Conservation (phyloP, 1,284 basidiomycete species). For the Cryptococcus maquisensis region DNA sequence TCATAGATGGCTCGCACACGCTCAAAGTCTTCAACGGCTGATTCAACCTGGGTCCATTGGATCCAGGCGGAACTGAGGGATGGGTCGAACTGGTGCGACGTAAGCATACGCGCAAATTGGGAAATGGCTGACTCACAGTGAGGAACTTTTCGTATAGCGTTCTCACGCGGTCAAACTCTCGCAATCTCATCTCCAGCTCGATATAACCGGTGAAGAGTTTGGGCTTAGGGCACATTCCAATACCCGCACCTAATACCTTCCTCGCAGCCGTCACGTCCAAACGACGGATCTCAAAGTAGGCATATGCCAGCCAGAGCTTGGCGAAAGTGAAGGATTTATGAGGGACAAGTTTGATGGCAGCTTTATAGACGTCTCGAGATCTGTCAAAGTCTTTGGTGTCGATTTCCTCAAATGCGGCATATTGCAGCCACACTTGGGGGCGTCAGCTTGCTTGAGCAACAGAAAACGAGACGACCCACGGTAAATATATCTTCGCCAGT, state of each 20-base stretch:
- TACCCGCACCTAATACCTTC: conserved; percentile 82
- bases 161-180: conserved; percentile 90
- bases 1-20: conserved; percentile 95
- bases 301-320: conserved; percentile 77
- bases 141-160: conserved; percentile 92
- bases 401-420: conserved; percentile 95
- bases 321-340: conserved; percentile 97
- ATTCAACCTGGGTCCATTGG: conserved; percentile 92
- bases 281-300: conserved; percentile 84
- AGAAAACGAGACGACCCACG: conserved; percentile 16
- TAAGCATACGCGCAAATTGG: conserved; percentile 7
- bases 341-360: conserved; percentile 80
- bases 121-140: conserved; percentile 57
- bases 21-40: conserved; percentile 81
- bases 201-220: conserved; percentile 91
- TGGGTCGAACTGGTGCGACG: conserved; percentile 66
- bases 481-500: conserved; percentile 87
- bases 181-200: conserved; percentile 68
- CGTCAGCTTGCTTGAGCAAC: background rate
- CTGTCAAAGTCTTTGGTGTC: conserved; percentile 86
- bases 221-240: conserved; percentile 95
- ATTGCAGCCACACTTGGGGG: conserved; percentile 74
- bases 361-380: conserved; percentile 86
- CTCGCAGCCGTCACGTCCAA: conserved; percentile 79
- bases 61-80: conserved; percentile 93